A percentile compares a stretch with the other conserved stretches of the same genome.
Conservation (phyloP, 2,329 filamentous ascomycete species). For the Talaromyces piceae region DNA sequence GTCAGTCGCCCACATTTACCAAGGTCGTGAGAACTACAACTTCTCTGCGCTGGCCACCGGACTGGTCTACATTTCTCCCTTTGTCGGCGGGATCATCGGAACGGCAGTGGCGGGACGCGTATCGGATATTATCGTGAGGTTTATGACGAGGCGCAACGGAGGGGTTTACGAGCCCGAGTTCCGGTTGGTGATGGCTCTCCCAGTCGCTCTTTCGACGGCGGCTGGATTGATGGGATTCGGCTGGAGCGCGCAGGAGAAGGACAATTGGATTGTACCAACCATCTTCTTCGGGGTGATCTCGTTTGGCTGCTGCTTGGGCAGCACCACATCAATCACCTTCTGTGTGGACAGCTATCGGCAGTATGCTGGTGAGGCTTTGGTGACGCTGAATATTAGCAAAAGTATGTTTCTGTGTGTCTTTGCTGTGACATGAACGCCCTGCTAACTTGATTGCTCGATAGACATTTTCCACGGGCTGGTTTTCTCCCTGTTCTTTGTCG, state of each 20-base stretch:
- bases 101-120: conserved; percentile 84
- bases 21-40: conserved; percentile 61
- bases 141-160: conserved; percentile 77
- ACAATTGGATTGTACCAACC: conserved; percentile 86
- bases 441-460: not conserved
- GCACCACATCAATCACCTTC: conserved; percentile 88
- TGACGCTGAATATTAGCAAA: conserved; percentile 91
- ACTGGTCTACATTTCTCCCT: conserved; percentile 82
- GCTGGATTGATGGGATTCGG: conserved; percentile 92
- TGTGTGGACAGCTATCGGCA: conserved; percentile 88
- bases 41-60: conserved; percentile 76
- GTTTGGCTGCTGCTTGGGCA: conserved; percentile 84
- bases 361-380: conserved; percentile 87
- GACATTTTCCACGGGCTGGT: conserved; percentile 81
- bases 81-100: conserved; percentile 81
- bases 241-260: conserved; percentile 71
- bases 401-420: conserved; percentile 39
- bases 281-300: conserved; percentile 87
- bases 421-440: conserved; percentile 21
- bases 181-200: conserved; percentile 76
- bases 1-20: conserved; percentile 73
- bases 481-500: conserved; percentile 79
- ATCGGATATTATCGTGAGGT: conserved; percentile 75
- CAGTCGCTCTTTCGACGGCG: conserved; percentile 68
- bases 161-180: conserved; percentile 95